These are phyloP conservation scores for Pistacia vera DNA, from an alignment of 345 rosid species.

Conservation along the genomic window DNA sequence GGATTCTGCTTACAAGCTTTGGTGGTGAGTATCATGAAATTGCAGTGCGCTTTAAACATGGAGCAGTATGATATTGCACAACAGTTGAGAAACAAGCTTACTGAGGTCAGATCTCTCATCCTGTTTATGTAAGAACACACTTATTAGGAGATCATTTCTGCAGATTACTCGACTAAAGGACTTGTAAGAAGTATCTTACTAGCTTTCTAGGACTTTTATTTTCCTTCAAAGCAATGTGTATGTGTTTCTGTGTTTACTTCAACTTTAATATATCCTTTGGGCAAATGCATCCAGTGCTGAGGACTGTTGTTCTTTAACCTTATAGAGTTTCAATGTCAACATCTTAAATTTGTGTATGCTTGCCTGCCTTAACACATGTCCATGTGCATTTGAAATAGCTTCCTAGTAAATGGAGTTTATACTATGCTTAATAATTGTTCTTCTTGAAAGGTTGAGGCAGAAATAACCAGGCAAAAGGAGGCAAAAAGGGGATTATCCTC, in stretches of 20 bases:
- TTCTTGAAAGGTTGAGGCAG: conserved; percentile 78
- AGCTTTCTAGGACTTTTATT: background rate
- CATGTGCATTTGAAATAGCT: conserved; percentile 15
- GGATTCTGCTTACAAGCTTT: conserved; percentile 14
- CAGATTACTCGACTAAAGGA: background rate
- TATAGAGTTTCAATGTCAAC: background rate
- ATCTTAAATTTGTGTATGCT: conserved; percentile 10
- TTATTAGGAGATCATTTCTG: background rate
- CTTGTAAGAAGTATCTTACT: conserved; percentile 4
- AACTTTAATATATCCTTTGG: background rate
- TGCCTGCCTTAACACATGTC: background rate
- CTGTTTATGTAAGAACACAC: background rate
- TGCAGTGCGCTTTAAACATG: conserved; percentile 82
- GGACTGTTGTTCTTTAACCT: background rate
- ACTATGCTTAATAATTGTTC: conserved; percentile 20
- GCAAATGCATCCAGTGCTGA: background rate
- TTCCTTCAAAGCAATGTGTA: background rate
- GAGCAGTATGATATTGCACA: conserved; percentile 90
- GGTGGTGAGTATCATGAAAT: conserved; percentile 20
- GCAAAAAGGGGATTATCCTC: conserved; percentile 78
- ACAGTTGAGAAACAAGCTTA: conserved; percentile 78
- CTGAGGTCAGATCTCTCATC: conserved; percentile 57
- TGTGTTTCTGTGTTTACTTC: background rate
- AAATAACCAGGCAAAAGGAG: conserved; percentile 65
- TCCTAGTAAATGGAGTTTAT: conserved; percentile 10